These are phyloP conservation scores for Butyriboletus appendiculatus DNA, from an alignment of 1,284 basidiomycete species.

Conservation along the genomic window DNA sequence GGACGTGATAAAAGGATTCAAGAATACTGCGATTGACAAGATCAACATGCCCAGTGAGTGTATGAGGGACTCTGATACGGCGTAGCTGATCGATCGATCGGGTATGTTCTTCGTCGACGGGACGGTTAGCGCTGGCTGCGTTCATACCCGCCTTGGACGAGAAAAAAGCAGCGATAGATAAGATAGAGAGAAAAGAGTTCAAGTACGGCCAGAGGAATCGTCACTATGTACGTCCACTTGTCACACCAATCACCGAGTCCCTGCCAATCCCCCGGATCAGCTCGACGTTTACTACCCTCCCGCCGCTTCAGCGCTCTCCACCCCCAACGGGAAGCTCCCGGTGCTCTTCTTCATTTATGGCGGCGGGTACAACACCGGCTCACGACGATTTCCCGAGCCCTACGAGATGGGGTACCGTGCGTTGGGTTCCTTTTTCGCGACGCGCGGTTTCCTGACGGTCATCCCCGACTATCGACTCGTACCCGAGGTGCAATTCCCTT, in stretches of 20 bases:
- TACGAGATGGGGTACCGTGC: slow-evolving; percentile 53
- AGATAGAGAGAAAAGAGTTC: slow-evolving; percentile 51
- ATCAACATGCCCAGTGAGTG: slow-evolving; percentile 45
- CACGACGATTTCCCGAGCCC: slow-evolving; percentile 46
- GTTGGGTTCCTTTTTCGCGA: slow-evolving; percentile 59
- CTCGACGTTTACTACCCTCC: slow-evolving; percentile 61
- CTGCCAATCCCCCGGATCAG: slow-evolving; percentile 25
- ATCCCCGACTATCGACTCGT: slow-evolving; percentile 66
- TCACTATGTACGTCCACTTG: slow-evolving; percentile 47
- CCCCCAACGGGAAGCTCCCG: slow-evolving; percentile 39
- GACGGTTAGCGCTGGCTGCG: slow-evolving; percentile 40
- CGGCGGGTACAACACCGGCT: slow-evolving; percentile 57
- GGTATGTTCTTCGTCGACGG: neutral
- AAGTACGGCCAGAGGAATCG: slow-evolving; percentile 53
- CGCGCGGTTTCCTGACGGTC: slow-evolving; percentile 56
- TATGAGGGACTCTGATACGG: neutral
- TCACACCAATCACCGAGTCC: neutral
- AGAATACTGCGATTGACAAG: slow-evolving; percentile 35
- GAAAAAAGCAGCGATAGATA: slow-evolving; percentile 41
- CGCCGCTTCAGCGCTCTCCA: slow-evolving; percentile 20
- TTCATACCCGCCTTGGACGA: slow-evolving; percentile 47
- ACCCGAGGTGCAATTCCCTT: slow-evolving; percentile 53
- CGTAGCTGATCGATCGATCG: slow-evolving; percentile 8
- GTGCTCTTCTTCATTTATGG: slow-evolving; percentile 66
- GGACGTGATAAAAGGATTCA: slow-evolving; percentile 36